Percentiles rank a stretch among this genome's conserved stretches.
phyloP scores from a whole-genome alignment of 163 green algal species.

The Coccomyxa subellipsoidea region DNA sequence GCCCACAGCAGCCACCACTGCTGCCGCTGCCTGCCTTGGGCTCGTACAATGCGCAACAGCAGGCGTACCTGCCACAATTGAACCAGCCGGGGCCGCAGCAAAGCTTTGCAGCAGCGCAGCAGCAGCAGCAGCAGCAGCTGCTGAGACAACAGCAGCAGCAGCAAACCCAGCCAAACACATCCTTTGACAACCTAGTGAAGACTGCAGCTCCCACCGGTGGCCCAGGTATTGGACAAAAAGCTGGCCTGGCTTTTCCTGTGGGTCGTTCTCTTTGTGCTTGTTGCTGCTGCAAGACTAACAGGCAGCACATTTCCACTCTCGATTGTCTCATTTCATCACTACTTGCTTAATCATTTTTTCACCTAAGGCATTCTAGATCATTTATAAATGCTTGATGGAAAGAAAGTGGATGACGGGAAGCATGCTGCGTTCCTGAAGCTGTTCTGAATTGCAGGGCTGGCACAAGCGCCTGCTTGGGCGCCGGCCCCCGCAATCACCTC shows the following conservation, averaged over 20 bases:
- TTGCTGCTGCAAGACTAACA: no score
- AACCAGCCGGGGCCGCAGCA: background rate
- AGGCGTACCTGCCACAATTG: background rate
- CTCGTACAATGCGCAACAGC: background rate
- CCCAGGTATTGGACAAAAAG: background rate
- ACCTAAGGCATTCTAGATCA: no score
- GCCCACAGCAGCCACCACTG: background rate
- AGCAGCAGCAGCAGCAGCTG: constrained; percentile 17
- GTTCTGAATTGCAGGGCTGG: no score
- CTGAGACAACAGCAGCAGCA: constrained; percentile 48
- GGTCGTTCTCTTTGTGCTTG: no score
- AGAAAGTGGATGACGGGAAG: no score
- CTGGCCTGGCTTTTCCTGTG: background rate
- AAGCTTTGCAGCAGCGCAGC: background rate
- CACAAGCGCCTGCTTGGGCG: background rate
- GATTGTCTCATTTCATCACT: no score
- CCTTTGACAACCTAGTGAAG: background rate
- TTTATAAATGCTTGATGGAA: no score
- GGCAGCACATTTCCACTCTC: no score
- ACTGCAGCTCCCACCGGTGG: background rate
- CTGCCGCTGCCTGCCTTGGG: background rate
- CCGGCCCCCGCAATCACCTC: background rate
- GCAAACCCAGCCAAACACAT: constrained; percentile 5
- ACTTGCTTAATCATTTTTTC: no score
- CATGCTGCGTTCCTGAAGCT: no score